Evolutionary conservation across 2,329 filamentous ascomycete species (phyloP).

Genomic region (Fusarium sp.): DNA sequence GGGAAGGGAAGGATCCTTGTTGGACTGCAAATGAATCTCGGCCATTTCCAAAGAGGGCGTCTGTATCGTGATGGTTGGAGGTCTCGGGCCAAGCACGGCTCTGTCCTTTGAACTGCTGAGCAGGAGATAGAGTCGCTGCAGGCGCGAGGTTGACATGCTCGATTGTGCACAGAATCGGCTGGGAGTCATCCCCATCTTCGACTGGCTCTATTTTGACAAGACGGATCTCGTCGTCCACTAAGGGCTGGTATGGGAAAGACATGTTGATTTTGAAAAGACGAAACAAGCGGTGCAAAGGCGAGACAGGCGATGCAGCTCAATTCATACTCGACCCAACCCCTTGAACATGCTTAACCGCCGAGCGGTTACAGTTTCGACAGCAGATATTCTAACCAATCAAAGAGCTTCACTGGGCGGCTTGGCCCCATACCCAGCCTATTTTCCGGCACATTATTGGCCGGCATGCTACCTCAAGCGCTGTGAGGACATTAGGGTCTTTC

Average conservation of each 20-base stretch:
- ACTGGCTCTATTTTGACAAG: background rate
- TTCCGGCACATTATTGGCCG: too few relatives aligned
- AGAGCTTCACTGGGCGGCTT: too few relatives aligned
- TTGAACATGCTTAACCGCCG: too few relatives aligned
- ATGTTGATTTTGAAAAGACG: background rate
- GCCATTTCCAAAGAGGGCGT: background rate
- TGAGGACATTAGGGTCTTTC: too few relatives aligned
- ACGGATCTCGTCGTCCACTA: background rate
- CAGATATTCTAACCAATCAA: too few relatives aligned
- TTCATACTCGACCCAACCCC: too few relatives aligned
- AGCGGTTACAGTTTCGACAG: too few relatives aligned
- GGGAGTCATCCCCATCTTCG: background rate
- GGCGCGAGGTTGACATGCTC: background rate
- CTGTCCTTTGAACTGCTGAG: background rate
- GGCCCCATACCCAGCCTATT: too few relatives aligned
- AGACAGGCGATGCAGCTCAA: too few relatives aligned
- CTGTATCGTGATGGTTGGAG: background rate
- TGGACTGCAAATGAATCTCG: rapidly evolving
- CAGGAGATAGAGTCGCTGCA: rapidly evolving
- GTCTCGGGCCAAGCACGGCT: background rate
- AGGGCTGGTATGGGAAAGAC: background rate
- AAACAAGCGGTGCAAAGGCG: too few relatives aligned
- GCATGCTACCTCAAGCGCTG: too few relatives aligned
- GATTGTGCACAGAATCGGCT: background rate
- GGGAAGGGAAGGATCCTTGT: background rate